Evolutionary conservation across 306 rosid genomes (phyloP), one percentile per base, ranked within the genome.

Genomic region (Trifolium dubium): DNA sequence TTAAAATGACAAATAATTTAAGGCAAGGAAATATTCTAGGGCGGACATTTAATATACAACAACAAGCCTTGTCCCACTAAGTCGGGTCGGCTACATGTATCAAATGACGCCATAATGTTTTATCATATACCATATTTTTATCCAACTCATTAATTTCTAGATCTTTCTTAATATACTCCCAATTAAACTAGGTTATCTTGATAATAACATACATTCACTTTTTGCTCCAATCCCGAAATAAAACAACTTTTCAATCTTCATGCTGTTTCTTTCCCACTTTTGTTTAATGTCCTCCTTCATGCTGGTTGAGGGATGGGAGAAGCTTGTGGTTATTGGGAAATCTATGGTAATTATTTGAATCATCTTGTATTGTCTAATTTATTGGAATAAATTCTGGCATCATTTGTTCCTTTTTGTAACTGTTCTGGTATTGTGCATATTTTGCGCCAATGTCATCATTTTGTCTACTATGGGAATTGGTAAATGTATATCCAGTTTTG

Each of bases 401-500:
- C 5, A 53, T n/a, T 69, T 79, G 3, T 32, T 51, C 59, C 70
- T 29, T 28, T 58, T 18, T 0, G 69, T 15, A 28, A 56, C 64
- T 51, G 71, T 77, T 76, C 12, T 18, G 6, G 49, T 72, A 31
- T 73, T 41, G 28, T 51, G 65, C 46, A 31, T 74, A 59, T 51
- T 58, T 30, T 31, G 63, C 54, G 10, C 29, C 37, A 47, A 12
- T 31, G 12, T 37, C 11, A 29, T 66, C 30, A 14, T 44, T 66
- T 75, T 67, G 29, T 31, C 55, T 13, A 37, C 8, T 64, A 65
- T 65, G 35, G 28, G 34, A 43, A 51, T 64, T 41, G 75, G 23
- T 23, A 23, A 23, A 23, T 23, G 23, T 23, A 41, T 77, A 51
- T 77, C 55, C 40, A 34, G 28, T 28, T 31, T 40, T 54, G 12